A percentile compares a stretch with the other conserved stretches of the same genome.
phyloP scores from a whole-genome alignment of 1,139 yeast species.

The Entelexis paramagnoliae region DNA sequence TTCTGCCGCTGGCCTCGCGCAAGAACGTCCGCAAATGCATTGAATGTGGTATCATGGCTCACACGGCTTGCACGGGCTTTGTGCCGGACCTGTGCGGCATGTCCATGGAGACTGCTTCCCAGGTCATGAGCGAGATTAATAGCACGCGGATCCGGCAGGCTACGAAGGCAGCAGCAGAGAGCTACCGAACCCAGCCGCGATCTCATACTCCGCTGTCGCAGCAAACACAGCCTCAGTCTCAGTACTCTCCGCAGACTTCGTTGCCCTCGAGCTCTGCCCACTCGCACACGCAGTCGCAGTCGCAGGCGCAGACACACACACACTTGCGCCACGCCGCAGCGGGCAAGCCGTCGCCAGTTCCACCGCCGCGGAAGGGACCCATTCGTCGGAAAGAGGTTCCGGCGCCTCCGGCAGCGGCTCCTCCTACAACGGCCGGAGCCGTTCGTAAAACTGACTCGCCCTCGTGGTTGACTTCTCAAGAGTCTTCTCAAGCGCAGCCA shows the following conservation, averaged over 20 bases:
- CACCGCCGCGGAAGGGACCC: conserved; percentile 26
- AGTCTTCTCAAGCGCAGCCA: background rate
- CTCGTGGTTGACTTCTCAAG: background rate
- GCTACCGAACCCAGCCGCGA: conserved; percentile 2
- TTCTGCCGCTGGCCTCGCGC: conserved; percentile 81
- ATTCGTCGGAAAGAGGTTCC: conserved; percentile 30
- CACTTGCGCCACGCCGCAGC: conserved; percentile 2
- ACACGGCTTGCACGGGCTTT: conserved; percentile 80
- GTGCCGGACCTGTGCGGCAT: conserved; percentile 98
- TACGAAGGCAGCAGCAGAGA: conserved; percentile 25
- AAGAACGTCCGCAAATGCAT: conserved; percentile 90
- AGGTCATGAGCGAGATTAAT: conserved; percentile 73
- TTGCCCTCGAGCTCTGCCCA: background rate
- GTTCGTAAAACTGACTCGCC: background rate
- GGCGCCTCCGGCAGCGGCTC: conserved; percentile 12
- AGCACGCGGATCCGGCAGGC: conserved; percentile 50
- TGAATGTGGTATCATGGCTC: conserved; percentile 94
- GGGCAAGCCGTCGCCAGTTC: conserved; percentile 1
- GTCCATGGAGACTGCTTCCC: conserved; percentile 95
- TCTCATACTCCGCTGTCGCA: background rate
- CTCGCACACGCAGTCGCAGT: background rate
- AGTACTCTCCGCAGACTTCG: background rate
- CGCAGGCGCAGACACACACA: background rate
- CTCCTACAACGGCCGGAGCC: background rate
- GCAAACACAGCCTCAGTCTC: conserved; percentile 6